A percentile compares a stretch with the other conserved stretches of the same genome.
Conservation (phyloP, 768 basidiomycete species). For the Trichaptum fuscoviolaceum region DNA sequence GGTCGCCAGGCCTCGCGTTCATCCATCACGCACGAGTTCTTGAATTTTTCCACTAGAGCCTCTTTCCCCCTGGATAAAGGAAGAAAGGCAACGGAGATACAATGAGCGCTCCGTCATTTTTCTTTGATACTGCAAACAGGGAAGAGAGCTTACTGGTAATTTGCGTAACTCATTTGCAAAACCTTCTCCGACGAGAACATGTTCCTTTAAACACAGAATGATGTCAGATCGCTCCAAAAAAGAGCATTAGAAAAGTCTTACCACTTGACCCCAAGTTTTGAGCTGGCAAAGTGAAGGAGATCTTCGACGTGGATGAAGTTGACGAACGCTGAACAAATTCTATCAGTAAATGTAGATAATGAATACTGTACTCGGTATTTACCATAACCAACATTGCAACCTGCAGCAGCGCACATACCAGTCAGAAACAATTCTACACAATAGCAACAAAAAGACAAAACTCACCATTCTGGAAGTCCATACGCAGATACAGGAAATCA, state of each 20-base stretch:
- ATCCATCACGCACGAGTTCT: constrained; percentile 88
- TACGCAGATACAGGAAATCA: constrained; percentile 84
- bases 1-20: constrained; percentile 79
- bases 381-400: constrained; percentile 28
- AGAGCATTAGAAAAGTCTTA: constrained; percentile 26
- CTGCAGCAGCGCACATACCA: constrained; percentile 3
- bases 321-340: constrained; percentile 83
- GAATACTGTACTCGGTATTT: constrained; percentile 3
- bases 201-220: constrained; percentile 48
- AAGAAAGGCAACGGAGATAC: neutral
- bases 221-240: constrained; percentile 9
- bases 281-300: constrained; percentile 68
- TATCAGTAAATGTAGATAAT: constrained; percentile 42
- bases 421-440: neutral
- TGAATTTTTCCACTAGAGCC: constrained; percentile 87
- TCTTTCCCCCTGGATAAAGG: constrained; percentile 66
- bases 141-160: constrained; percentile 68
- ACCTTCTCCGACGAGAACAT: constrained; percentile 91
- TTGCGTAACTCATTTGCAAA: constrained; percentile 87
- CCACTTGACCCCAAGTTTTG: constrained; percentile 79
- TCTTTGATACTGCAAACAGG: constrained; percentile 8
- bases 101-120: neutral
- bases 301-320: constrained; percentile 82
- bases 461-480: constrained; percentile 80
- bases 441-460: neutral